A percentile compares a stretch with the other conserved stretches of the same genome.
Conservation (phyloP, 768 basidiomycete genomes). For the Amanita pallidorosea region DNA sequence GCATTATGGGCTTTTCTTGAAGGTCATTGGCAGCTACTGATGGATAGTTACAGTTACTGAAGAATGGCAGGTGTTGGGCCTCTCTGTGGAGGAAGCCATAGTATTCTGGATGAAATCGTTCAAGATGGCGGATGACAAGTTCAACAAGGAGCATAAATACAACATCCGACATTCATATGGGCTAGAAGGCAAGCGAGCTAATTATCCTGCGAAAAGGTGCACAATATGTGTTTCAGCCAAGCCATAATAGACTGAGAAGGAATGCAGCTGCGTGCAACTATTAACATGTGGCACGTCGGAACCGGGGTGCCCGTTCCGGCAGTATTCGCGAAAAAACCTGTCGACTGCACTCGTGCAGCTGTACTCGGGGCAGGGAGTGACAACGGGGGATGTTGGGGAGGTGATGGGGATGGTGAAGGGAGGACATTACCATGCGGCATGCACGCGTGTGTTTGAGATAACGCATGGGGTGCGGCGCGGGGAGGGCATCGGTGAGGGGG, state of each 20-base stretch:
- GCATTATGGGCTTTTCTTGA: constrained; percentile 90
- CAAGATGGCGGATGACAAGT: constrained; percentile 80
- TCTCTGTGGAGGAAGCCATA: constrained; percentile 91
- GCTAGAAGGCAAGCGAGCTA: constrained; percentile 87
- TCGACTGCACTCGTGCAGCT: constrained; percentile 61
- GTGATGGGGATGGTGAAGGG: constrained; percentile 71
- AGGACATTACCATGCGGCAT: constrained; percentile 88
- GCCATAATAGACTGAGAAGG: neutral
- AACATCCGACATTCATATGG: constrained; percentile 96
- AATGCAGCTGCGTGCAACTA: constrained; percentile 80
- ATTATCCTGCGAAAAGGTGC: constrained; percentile 89
- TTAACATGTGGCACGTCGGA: constrained; percentile 54
- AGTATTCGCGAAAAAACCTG: constrained; percentile 78
- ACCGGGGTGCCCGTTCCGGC: constrained; percentile 88
- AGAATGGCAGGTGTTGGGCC: constrained; percentile 66
- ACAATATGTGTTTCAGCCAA: constrained; percentile 6
- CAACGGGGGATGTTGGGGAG: constrained; percentile 65
- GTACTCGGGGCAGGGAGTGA: constrained; percentile 56
- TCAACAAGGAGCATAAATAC: constrained; percentile 96
- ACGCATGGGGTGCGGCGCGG: constrained; percentile 89
- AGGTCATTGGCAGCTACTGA: constrained; percentile 39
- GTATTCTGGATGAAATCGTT: constrained; percentile 91
- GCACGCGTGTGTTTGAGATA: constrained; percentile 93
- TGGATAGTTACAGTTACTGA: neutral
- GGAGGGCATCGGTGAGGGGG: constrained; percentile 77